Conservation (phyloP, 441 rosid species). For the Sinapis alba region DNA sequence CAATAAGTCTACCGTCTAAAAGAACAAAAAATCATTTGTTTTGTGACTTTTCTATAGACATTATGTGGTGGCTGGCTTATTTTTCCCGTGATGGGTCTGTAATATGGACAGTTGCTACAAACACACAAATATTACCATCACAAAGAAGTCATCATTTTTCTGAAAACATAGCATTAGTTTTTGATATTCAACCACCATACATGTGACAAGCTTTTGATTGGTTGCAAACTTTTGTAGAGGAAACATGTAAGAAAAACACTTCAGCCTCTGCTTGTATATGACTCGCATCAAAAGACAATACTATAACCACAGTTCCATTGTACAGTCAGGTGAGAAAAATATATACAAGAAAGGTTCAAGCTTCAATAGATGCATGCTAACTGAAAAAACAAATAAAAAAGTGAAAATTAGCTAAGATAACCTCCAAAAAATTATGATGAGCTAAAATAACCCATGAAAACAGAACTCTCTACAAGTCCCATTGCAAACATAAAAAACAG, state of each 20-base stretch:
- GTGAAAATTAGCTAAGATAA: neutral
- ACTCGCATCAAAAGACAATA: conserved; percentile 1
- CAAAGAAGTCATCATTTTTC: neutral
- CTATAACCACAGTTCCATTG: neutral
- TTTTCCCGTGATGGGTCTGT: conserved; percentile 4
- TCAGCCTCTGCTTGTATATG: neutral
- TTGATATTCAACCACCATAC: neutral
- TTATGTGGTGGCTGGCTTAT: neutral
- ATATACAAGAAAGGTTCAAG: neutral
- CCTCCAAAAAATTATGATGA: neutral
- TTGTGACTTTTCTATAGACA: neutral
- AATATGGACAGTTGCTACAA: neutral
- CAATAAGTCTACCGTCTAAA: neutral
- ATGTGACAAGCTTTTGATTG: neutral
- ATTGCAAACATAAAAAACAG: neutral
- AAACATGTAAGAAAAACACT: neutral
- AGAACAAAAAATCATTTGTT: neutral
- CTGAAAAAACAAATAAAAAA: neutral
- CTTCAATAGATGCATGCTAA: neutral
- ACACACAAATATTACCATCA: neutral
- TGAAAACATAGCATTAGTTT: neutral
- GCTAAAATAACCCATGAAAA: neutral
- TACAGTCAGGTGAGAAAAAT: neutral
- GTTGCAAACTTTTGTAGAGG: neutral
- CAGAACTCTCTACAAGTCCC: neutral